Evolutionary conservation across 2,329 filamentous ascomycete genomes (phyloP), one percentile per base, ranked within the genome.

Genomic region (Aspergillus cejpii): DNA sequence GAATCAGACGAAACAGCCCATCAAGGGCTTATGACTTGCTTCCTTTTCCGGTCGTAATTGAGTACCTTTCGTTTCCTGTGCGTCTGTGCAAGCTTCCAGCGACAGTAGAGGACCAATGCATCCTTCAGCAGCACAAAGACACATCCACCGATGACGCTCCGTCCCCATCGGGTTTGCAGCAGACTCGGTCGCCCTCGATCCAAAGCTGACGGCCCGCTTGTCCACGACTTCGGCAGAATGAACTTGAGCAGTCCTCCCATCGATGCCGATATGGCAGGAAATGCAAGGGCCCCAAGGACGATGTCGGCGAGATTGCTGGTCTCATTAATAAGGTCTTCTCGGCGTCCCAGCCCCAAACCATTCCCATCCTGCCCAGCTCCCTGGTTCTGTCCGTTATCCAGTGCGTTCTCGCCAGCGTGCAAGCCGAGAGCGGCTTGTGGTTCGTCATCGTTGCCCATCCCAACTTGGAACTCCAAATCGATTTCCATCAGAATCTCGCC

Each of bases 91-190:
- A 73, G 52, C 49, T 68, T 72, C 67, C 71, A 75, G 45, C 71
- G 66, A 39, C 70, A 80, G 56, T 83, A 84, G 1, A 83, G 65
- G 55, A 80, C 68, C 26, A 83, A 56, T 5, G 76, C 77, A 62
- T 84, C 81, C 64, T 91, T 92, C 41, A 95, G 66, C 7, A 95
- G 82, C 12, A 97, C 83, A 58, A 91, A 95, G 15, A 94, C 69
- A 61, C 87, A 92, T 0, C 92, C 92, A 1, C 92, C 92, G 1
- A 92, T 77, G 2, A 98, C 73, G 58, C 87, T 96, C 44, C 92
- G 77, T 1, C 89, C 92, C 88, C 92, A 97, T 47, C 83, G 81
- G 55, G 85, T 80, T 60, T 92, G 86, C 24, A 98, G 65, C 20
- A 97, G 72, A 0, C 85, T 83, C 0, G 79, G 78, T 2, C 77